Conservation (phyloP, 176 grass and related monocot species). For the Aegilops sharonensis region DNA sequence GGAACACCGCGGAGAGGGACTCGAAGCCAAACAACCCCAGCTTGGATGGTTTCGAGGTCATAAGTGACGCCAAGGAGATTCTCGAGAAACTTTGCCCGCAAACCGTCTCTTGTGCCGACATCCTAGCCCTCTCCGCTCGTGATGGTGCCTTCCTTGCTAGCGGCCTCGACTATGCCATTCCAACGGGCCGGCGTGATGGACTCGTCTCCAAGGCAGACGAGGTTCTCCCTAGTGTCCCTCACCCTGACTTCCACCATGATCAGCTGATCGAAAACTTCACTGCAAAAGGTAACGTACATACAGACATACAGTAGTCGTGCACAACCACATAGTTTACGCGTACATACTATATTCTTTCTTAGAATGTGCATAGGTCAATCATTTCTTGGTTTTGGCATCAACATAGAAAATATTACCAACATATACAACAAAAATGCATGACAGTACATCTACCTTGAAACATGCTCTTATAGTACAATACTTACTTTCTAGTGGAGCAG, state of each 20-base stretch:
- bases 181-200: constrained; percentile 33
- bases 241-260: background rate
- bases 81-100: constrained; percentile 47
- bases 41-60: constrained; percentile 32
- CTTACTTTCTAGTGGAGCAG: too few species aligned
- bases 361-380: too few species aligned
- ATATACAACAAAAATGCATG: too few species aligned
- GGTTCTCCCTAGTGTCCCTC: constrained; percentile 27
- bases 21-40: constrained; percentile 35
- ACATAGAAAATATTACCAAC: too few species aligned
- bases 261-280: constrained; percentile 19
- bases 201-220: constrained; percentile 16
- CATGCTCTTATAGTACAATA: too few species aligned
- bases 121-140: constrained; percentile 54
- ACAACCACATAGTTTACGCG: too few species aligned
- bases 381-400: too few species aligned
- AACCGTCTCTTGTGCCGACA: constrained; percentile 83
- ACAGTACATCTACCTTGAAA: too few species aligned
- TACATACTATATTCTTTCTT: too few species aligned
- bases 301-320: background rate
- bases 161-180: constrained; percentile 2
- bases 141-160: constrained; percentile 11
- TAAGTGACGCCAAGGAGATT: constrained; percentile 24
- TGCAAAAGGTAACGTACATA: background rate
- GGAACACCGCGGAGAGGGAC: constrained; percentile 27